These are phyloP conservation scores for Scedosporium aurantiacum DNA, from an alignment of 2,329 filamentous ascomycete genomes.

Conservation along the genomic window DNA sequence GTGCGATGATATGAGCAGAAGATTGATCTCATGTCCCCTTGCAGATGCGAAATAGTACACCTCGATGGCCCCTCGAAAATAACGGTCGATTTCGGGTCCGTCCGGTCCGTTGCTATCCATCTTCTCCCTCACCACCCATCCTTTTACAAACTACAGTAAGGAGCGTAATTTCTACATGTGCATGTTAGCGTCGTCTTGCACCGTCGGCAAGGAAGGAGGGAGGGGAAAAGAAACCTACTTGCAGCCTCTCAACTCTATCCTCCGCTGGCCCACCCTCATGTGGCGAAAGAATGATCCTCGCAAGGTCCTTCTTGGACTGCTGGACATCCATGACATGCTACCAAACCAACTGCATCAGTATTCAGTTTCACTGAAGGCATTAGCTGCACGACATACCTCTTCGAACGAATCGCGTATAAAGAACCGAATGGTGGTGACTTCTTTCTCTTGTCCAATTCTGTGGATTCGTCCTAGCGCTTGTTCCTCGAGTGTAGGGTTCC, in stretches of 20 bases:
- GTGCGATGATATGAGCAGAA: neutral
- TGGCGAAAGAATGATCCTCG: constrained; percentile 1
- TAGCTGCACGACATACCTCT: constrained; percentile 13
- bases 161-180: neutral
- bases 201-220: neutral
- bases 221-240: neutral
- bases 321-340: constrained; percentile 6
- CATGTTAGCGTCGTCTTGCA: neutral
- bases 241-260: neutral
- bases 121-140: neutral
- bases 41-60: neutral
- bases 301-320: constrained; percentile 6
- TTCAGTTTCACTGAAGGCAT: neutral
- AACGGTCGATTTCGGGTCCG: no score
- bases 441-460: constrained; percentile 21
- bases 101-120: no score
- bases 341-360: neutral
- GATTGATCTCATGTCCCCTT: neutral
- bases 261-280: neutral
- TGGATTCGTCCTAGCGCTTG: constrained; percentile 29
- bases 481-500: constrained; percentile 33
- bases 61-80: neutral
- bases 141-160: neutral
- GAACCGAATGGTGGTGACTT: constrained; percentile 26
- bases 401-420: constrained; percentile 27